A percentile compares a stretch with the other conserved stretches of the same genome.
phyloP scores from a whole-genome alignment of 2,329 filamentous ascomycete genomes.

The Ceratocystiopsis minuta region DNA sequence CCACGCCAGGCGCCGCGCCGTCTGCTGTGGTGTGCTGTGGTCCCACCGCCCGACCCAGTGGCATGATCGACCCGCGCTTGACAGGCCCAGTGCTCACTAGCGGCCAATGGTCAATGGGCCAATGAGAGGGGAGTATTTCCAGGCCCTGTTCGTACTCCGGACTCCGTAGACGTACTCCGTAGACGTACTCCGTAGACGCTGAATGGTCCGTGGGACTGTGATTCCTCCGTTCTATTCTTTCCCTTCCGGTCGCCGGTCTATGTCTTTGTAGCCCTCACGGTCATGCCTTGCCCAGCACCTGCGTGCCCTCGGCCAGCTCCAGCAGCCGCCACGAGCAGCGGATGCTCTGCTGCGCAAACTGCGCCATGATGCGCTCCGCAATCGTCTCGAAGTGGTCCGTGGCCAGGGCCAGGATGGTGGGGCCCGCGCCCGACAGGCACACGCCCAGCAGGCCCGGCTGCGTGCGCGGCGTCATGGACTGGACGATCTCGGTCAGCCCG shows the following conservation, averaged over 20 bases:
- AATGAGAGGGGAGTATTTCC: too few species aligned
- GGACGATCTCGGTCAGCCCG: constrained; percentile 74
- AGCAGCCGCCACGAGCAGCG: constrained; percentile 74
- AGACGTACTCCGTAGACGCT: too few species aligned
- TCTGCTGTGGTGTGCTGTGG: constrained; percentile 1
- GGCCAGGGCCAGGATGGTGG: constrained; percentile 83
- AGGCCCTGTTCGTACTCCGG: too few species aligned
- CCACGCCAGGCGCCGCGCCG: neutral
- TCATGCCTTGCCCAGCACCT: constrained; percentile 17
- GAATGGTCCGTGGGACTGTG: too few species aligned
- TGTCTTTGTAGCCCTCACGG: too few species aligned
- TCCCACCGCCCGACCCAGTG: constrained; percentile 1
- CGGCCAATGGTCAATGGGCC: too few species aligned
- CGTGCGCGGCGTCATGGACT: constrained; percentile 72
- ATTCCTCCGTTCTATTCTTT: too few species aligned
- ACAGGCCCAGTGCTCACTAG: neutral
- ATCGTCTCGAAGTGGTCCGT: constrained; percentile 81
- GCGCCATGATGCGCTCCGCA: constrained; percentile 56
- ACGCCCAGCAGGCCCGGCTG: constrained; percentile 84
- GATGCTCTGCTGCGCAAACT: constrained; percentile 57
- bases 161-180: too few species aligned
- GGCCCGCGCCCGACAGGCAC: constrained; percentile 85
- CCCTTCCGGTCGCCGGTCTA: too few species aligned
- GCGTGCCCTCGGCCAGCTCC: constrained; percentile 63
- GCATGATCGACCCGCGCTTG: constrained; percentile 2